These are phyloP conservation scores for Amanita thiersii DNA, from an alignment of 768 basidiomycete genomes.

Conservation along the genomic window DNA sequence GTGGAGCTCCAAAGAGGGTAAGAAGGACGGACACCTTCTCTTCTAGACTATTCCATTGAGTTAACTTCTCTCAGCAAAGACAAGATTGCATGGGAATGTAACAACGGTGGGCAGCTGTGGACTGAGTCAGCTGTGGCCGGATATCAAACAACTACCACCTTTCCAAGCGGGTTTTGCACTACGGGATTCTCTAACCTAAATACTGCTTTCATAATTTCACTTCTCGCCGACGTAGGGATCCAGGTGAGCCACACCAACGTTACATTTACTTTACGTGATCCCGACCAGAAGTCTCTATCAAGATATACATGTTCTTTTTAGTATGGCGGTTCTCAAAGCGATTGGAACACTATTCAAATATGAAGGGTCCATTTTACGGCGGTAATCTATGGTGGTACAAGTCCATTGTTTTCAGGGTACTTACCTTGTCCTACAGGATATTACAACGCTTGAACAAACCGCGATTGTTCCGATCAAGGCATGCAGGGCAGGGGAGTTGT, in stretches of 20 bases:
- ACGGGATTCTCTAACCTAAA: slow-evolving; percentile 53
- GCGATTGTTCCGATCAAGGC: slow-evolving; percentile 15
- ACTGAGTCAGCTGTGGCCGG: slow-evolving; percentile 32
- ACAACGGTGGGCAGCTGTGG: slow-evolving; percentile 63
- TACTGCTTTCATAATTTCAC: slow-evolving; percentile 54
- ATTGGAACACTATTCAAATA: slow-evolving; percentile 54
- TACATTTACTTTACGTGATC: slow-evolving; percentile 13
- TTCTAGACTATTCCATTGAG: slow-evolving; percentile 2
- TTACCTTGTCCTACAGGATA: slow-evolving; percentile 30
- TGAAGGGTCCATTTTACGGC: slow-evolving; percentile 58
- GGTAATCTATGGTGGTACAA: slow-evolving; percentile 34
- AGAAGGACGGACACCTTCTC: slow-evolving; percentile 14
- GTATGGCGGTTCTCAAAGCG: slow-evolving; percentile 68
- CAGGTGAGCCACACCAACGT: slow-evolving; percentile 48
- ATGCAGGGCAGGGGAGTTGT: neutral
- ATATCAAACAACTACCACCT: slow-evolving; percentile 29
- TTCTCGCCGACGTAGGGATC: slow-evolving; percentile 58
- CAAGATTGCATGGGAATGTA: slow-evolving; percentile 68
- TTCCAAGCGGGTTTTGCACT: slow-evolving; percentile 51
- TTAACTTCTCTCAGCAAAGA: slow-evolving; percentile 37
- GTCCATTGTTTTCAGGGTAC: slow-evolving; percentile 13
- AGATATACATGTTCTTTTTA: slow-evolving; percentile 75
- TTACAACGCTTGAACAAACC: slow-evolving; percentile 40
- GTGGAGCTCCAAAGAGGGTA: slow-evolving; percentile 65
- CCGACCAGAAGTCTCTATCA: slow-evolving; percentile 17